phyloP scores from a whole-genome alignment of 495 filamentous ascomycete species.

The Pyronema omphalodes region DNA sequence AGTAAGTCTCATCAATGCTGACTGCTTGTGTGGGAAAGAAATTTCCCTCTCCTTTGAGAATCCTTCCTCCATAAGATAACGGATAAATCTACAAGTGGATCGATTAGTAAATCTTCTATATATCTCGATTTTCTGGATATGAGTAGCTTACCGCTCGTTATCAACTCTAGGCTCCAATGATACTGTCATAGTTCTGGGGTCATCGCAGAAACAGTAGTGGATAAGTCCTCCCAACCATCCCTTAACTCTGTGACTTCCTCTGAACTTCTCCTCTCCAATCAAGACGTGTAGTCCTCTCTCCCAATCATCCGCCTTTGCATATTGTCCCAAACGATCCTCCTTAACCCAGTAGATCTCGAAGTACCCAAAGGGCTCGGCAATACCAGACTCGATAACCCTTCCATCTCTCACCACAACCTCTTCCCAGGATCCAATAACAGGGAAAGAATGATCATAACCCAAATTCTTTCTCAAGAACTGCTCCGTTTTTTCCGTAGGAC shows the following conservation, averaged over 20 bases:
- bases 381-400: neutral
- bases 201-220: constrained; percentile 55
- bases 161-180: constrained; percentile 82
- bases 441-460: constrained; percentile 57
- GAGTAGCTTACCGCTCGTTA: constrained; percentile 54
- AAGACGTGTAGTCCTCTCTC: constrained; percentile 79
- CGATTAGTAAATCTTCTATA: neutral
- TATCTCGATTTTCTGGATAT: neutral
- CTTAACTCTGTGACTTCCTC: constrained; percentile 53
- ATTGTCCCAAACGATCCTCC: constrained; percentile 56
- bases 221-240: constrained; percentile 71
- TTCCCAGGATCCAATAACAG: constrained; percentile 84
- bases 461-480: constrained; percentile 47
- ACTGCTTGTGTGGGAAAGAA: constrained; percentile 80
- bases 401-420: constrained; percentile 4
- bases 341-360: constrained; percentile 99
- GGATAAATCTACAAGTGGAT: constrained; percentile 43
- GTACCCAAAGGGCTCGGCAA: constrained; percentile 81
- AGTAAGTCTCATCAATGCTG: constrained; percentile 65
- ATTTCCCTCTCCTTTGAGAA: constrained; percentile 83
- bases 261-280: constrained; percentile 81
- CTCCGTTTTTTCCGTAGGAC: constrained; percentile 40
- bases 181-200: constrained; percentile 64
- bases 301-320: constrained; percentile 44
- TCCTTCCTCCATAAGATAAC: constrained; percentile 52